A percentile compares a stretch with the other conserved stretches of the same genome.
These are phyloP conservation scores for Dendrothele bispora DNA, from an alignment of 768 basidiomycete genomes.

Conservation along the genomic window DNA sequence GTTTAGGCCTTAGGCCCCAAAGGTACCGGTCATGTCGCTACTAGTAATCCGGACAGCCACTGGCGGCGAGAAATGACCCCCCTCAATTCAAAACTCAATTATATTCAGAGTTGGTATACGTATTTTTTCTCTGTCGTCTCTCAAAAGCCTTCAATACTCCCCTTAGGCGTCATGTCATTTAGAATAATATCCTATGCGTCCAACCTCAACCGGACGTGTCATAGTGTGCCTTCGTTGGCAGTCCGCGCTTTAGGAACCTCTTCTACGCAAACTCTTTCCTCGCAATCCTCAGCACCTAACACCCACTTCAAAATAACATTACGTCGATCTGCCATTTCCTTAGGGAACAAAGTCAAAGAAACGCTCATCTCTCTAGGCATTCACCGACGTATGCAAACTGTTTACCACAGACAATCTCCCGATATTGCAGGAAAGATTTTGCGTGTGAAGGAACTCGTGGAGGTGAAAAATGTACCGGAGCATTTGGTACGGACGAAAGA, in stretches of 20 bases:
- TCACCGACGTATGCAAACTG: constrained; percentile 79
- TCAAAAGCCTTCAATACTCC: no score
- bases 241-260: not conserved
- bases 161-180: not conserved
- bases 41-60: no score
- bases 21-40: no score
- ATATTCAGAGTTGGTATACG: no score
- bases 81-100: no score
- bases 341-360: constrained; percentile 66
- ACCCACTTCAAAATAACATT: constrained; percentile 93
- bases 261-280: not conserved
- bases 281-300: constrained; percentile 12
- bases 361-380: constrained; percentile 85
- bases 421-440: constrained; percentile 86
- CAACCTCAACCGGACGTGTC: not conserved
- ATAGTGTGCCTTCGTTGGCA: not conserved
- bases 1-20: no score
- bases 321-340: constrained; percentile 81
- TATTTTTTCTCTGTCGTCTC: no score
- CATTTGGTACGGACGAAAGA: constrained; percentile 66
- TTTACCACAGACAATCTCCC: constrained; percentile 73
- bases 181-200: not conserved
- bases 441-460: constrained; percentile 83
- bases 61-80: no score
- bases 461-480: constrained; percentile 81